phyloP scores from a whole-genome alignment of 495 filamentous ascomycete species.

The Venustampulla echinocandica region DNA sequence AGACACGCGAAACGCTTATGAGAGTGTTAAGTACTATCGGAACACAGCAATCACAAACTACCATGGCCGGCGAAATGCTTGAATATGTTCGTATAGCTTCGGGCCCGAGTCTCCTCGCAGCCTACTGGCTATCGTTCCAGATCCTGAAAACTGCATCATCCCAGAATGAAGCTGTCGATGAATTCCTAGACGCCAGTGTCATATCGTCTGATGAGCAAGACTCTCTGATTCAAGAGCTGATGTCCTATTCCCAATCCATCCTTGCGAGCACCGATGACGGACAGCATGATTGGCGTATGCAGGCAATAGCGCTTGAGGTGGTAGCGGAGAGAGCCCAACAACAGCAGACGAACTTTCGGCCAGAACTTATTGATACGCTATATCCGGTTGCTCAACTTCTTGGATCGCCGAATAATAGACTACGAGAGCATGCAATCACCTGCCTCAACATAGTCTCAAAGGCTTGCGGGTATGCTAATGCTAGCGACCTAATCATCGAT shows the following conservation, averaged over 20 bases:
- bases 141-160: conserved; percentile 49
- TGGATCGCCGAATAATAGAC: conserved; percentile 56
- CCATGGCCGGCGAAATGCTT: conserved; percentile 49
- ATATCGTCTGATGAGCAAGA: conserved; percentile 38
- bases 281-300: conserved; percentile 53
- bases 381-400: conserved; percentile 83
- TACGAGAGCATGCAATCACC: conserved; percentile 76
- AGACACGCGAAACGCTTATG: conserved; percentile 46
- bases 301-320: conserved; percentile 66
- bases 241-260: conserved; percentile 61
- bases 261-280: conserved; percentile 44
- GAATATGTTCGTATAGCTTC: conserved; percentile 46
- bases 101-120: conserved; percentile 51
- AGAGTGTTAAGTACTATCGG: conserved; percentile 38
- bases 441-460: conserved; percentile 71
- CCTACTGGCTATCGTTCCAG: conserved; percentile 75
- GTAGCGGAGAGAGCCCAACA: conserved; percentile 61
- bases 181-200: conserved; percentile 51
- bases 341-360: conserved; percentile 61
- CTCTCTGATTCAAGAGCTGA: conserved; percentile 65
- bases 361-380: conserved; percentile 82
- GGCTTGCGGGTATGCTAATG: conserved; percentile 64
- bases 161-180: conserved; percentile 48
- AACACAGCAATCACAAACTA: conserved; percentile 32
- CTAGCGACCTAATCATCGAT: conserved; percentile 73